Evolutionary conservation across 1,139 yeast genomes (phyloP), one percentile per base, ranked within the genome.

Genomic region (Cylindricascospora bacillispora): DNA sequence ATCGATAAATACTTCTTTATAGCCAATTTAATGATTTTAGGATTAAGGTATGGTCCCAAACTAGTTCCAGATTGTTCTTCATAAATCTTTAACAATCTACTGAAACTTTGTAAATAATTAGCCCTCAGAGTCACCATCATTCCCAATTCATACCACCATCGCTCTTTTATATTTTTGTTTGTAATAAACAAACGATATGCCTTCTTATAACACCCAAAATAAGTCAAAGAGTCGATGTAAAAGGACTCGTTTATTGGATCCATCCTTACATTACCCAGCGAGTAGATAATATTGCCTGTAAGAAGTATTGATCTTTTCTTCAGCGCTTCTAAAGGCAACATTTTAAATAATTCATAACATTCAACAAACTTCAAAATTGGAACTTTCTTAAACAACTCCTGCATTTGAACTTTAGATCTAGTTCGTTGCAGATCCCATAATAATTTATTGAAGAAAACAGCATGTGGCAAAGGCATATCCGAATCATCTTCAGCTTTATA

Each of bases 91-190:
- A 49, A 29, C 15, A 48, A 24, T 6, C 34, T 39, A 16, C 49
- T 48, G 18, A 59, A 58, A 18, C 40, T 39, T n/a, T 37, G 42
- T 11, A 58, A 29, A 27, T 54, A 44, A n/a, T 49, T 50, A 6
- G 45, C 33, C 7, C 52, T 43, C 22, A 59, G 35, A 14, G 49
- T 38, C 10, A 53, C 42, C 41, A 52, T 49, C 41, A 56, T 36
- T 14, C 60, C 54, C 26, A 57, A 32, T 32, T 57, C 62, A 35
- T 50, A 44, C 63, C 63, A 58, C 61, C 62, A 59, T 27, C 57
- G 39, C 31, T 56, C 48, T 18, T 48, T 35, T 1, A 54, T 44
- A 4, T 36, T 43, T 24, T 45, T 39, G 16, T 40, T 39, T 6
- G 47, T 40, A 13, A 38, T 29, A 28, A 57, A 47, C 11, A 57